These are phyloP conservation scores for Gyromitra esculenta DNA, from an alignment of 2,329 filamentous ascomycete genomes.

Conservation along the genomic window DNA sequence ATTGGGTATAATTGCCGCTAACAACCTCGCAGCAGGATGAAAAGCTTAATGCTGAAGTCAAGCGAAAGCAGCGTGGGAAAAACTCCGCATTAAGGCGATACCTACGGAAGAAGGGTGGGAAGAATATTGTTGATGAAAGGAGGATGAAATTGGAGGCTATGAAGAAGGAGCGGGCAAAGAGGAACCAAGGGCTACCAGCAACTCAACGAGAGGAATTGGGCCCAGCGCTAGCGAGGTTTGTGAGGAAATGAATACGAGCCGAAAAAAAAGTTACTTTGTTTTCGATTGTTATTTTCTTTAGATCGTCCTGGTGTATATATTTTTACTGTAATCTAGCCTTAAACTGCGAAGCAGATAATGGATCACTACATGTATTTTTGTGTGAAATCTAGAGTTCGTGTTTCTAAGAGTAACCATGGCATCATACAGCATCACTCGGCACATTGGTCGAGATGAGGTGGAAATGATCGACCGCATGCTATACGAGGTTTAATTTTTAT, in stretches of 20 bases:
- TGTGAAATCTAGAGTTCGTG: background rate
- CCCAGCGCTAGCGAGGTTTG: constrained; percentile 83
- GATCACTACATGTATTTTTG: background rate
- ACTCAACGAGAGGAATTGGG: constrained; percentile 77
- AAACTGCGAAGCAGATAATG: constrained; percentile 13
- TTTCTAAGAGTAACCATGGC: background rate
- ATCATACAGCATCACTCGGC: background rate
- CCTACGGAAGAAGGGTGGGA: constrained; percentile 87
- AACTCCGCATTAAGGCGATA: constrained; percentile 89
- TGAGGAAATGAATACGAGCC: constrained; percentile 5
- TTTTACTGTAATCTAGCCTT: constrained; percentile 34
- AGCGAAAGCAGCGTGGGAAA: constrained; percentile 85
- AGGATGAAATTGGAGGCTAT: constrained; percentile 85
- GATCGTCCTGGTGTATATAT: constrained; percentile 4
- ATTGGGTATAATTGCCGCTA: constrained; percentile 64
- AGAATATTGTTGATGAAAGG: constrained; percentile 97
- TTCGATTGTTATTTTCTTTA: background rate
- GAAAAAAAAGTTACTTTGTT: constrained; percentile 14
- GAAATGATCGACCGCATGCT: background rate
- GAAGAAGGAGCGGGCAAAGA: constrained; percentile 72
- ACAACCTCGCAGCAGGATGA: constrained; percentile 65
- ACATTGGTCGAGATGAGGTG: background rate
- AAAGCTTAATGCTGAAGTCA: constrained; percentile 68
- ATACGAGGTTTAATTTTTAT: background rate
- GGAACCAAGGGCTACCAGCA: constrained; percentile 66